Base-by-base conservation (phyloP, 306 rosid genomes). In the Arachis stenosperma region DNA sequence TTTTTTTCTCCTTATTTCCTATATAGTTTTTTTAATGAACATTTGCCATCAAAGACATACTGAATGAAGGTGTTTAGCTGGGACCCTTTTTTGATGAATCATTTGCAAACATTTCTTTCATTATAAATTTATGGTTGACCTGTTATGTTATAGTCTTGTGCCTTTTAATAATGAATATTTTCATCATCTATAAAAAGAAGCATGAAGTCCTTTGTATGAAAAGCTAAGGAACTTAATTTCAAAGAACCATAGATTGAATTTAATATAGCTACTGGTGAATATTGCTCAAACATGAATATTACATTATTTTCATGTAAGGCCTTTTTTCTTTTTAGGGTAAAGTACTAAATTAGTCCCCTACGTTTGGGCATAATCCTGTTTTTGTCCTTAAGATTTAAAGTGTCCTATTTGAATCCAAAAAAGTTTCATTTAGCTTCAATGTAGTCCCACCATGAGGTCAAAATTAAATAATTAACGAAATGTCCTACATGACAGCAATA, bases 201-300 rank as follows among this genome's bases (percentile, higher is more conserved):
- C 30, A 22, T 53, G 55, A 22, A 22, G 27, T 22, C 8, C 9
- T 51, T 29, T 57, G 74, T 44, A 36, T 44, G 52, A 33, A 43
- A 52, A 52, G 51, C 8, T 11, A 33, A 62, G 22, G 30, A 52
- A 42, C 61, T 42, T 5, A 14, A 61, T 61, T 70, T 48, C 8
- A 11, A 10, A 64, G 43, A 53, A 48, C 14, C 47, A 56, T 9
- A n/a, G n/a, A 46, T 37, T 13, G 58, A 59, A 57, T 47, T 41
- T 65, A 40, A 22, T 46, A 40, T 30, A 58, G 37, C 68, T 73
- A 58, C 1, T 2, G 33, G 54, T 44, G 5, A 61, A 69, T 29
- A 61, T 61, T 17, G 67, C n/a, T 76, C 57, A 61, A 70, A 55
- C 14, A 58, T 74, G 55, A 36, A 47, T 50, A 55, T 70, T 29